Base-by-base conservation (phyloP, 2,329 filamentous ascomycete genomes). In the Hypoxylon sp. region DNA sequence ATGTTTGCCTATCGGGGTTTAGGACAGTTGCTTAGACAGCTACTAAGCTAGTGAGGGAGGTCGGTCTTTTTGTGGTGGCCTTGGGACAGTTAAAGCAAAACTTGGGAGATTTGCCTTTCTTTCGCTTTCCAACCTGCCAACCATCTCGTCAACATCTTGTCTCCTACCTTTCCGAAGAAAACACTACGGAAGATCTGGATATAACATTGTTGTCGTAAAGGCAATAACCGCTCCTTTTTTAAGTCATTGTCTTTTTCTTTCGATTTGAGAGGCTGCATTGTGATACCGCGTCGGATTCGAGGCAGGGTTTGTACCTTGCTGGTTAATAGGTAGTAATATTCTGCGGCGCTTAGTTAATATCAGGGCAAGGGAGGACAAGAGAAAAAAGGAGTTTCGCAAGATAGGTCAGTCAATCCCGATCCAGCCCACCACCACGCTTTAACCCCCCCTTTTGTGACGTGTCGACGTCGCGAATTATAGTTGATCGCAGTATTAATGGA, bases 361-460 rank as follows among this genome's bases (percentile, higher is more conserved):
- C 62, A 62, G 48, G 50, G 62, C 19, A 52, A 52, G 50, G 66
- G 59, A 48, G 42, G 46, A 50, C 10, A n/a, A 63, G 10, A 48
- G 44, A 63, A 51, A 31, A 55, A 69, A 70, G 72, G 70, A 67
- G 57, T 62, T 22, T 22, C 48, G 62, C 68, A 70, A 70, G 65
- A 73, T 70, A 74, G 76, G 75, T 76, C 73, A 76, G 74, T 76
- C 67, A 67, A 63, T 64, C 66, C 70, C 68, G 69, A 63, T 71
- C 68, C 58, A 69, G 50, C 67, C 68, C 71, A 70, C 70, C 66
- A 67, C 67, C 60, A 68, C 65, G 54, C 62, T 70, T 51, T 22
- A 61, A 69, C 74, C 72, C 74, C 71, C 74, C 69, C 67, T 73
- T 75, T 73, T 74, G 74, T 77, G 75, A 78, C 76, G 73, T 75